Evolutionary conservation across 2,329 filamentous ascomycete genomes (phyloP).

Genomic region (Penicillium sp.): DNA sequence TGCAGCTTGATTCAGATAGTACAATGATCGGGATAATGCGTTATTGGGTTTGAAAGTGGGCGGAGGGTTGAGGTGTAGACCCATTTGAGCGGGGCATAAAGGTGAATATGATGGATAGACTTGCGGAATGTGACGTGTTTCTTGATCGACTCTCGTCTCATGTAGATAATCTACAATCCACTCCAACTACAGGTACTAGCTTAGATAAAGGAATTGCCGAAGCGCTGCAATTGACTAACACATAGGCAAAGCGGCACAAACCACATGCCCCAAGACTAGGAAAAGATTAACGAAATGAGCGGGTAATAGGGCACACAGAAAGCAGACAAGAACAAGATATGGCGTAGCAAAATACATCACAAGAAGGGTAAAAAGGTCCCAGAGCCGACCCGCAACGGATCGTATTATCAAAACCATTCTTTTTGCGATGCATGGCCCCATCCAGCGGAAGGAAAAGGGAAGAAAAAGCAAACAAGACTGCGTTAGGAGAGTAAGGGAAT

Average conservation of each 20-base stretch:
- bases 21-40: too few relatives aligned
- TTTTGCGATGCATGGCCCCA: slow-evolving; percentile 27
- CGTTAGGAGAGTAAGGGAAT: slow-evolving; percentile 24
- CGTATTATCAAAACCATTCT: slow-evolving; percentile 25
- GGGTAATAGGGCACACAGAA: slow-evolving; percentile 30
- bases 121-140: background rate
- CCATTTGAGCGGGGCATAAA: background rate
- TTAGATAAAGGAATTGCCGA: slow-evolving; percentile 16
- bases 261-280: slow-evolving; percentile 14
- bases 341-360: slow-evolving; percentile 30
- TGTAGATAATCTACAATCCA: background rate
- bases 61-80: slow-evolving; percentile 35
- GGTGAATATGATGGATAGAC: background rate
- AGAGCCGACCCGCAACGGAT: slow-evolving; percentile 18
- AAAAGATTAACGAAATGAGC: slow-evolving; percentile 23
- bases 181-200: background rate
- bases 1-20: too few relatives aligned
- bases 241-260: slow-evolving; percentile 17
- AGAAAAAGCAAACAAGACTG: slow-evolving; percentile 10
- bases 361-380: slow-evolving; percentile 24
- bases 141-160: background rate
- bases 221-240: slow-evolving; percentile 29
- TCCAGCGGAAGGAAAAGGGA: slow-evolving; percentile 21
- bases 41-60: slow-evolving; percentile 45
- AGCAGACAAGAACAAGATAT: slow-evolving; percentile 26